These are phyloP conservation scores for Phanerodontia chrysosporium DNA, from an alignment of 768 basidiomycete species.

Conservation along the genomic window DNA sequence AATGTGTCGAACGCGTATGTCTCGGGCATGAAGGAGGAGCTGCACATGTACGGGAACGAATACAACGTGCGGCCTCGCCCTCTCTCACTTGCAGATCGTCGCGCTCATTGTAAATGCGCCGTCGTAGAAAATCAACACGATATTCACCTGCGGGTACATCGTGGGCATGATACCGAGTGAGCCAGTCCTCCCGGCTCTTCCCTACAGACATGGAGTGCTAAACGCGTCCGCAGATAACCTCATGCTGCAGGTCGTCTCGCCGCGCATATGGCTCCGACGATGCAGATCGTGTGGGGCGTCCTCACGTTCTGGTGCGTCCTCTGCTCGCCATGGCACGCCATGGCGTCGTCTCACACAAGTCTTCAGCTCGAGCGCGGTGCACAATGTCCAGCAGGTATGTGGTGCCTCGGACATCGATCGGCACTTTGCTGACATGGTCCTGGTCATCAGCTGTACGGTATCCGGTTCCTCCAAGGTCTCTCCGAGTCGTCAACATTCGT, in stretches of 20 bases:
- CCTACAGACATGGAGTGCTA: too few species aligned
- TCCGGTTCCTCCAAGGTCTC: slow-evolving; percentile 70
- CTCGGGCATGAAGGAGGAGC: slow-evolving; percentile 75
- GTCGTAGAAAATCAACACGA: slow-evolving; percentile 56
- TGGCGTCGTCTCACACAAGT: background rate
- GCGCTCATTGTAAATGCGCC: background rate
- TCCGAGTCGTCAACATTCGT: slow-evolving; percentile 76
- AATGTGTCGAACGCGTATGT: slow-evolving; percentile 73
- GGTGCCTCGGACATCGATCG: background rate
- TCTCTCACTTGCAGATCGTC: background rate
- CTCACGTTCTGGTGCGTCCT: slow-evolving; percentile 55
- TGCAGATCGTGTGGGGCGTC: slow-evolving; percentile 63
- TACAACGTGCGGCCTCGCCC: slow-evolving; percentile 42
- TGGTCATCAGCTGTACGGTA: slow-evolving; percentile 49
- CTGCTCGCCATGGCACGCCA: too few species aligned
- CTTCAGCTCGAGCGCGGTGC: slow-evolving; percentile 50
- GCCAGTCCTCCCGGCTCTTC: slow-evolving; percentile 1
- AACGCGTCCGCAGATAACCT: slow-evolving; percentile 50
- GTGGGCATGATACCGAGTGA: slow-evolving; percentile 70
- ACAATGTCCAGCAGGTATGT: slow-evolving; percentile 51
- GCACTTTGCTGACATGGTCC: background rate
- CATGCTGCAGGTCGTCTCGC: slow-evolving; percentile 57
- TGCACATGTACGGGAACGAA: slow-evolving; percentile 59
- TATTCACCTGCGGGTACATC: slow-evolving; percentile 74
- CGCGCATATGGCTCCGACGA: slow-evolving; percentile 64